Conservation (phyloP, 345 rosid species). For the Clausena lansium region DNA sequence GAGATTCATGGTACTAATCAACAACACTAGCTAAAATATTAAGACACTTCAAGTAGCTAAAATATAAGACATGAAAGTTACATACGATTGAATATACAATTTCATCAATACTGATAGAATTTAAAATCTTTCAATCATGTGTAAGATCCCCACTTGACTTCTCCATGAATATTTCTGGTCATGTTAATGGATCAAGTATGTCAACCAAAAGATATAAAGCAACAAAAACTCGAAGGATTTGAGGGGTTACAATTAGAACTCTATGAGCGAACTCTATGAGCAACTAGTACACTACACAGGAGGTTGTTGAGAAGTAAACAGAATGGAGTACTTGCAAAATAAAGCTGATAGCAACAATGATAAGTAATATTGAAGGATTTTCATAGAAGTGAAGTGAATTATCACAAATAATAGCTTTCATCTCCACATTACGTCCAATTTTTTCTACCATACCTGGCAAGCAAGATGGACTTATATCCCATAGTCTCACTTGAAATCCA, state of each 20-base stretch:
- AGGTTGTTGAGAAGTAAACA: neutral
- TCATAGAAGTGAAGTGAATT: neutral
- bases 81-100: neutral
- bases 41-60: neutral
- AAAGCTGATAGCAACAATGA: neutral
- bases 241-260: neutral
- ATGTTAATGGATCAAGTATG: neutral
- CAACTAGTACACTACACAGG: neutral
- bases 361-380: neutral
- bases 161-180: neutral
- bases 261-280: neutral
- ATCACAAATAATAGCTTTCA: neutral
- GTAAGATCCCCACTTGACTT: neutral
- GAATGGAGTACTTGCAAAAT: neutral
- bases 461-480: neutral
- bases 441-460: neutral
- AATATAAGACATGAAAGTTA: neutral
- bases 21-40: neutral
- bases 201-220: neutral
- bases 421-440: neutral
- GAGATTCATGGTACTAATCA: neutral
- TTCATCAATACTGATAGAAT: neutral
- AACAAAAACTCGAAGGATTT: neutral
- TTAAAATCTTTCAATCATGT: neutral
- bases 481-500: neutral